A percentile compares a stretch with the other conserved stretches of the same genome.
Conservation (phyloP, 805 yeast genomes). For the Candida sphagnicola region DNA sequence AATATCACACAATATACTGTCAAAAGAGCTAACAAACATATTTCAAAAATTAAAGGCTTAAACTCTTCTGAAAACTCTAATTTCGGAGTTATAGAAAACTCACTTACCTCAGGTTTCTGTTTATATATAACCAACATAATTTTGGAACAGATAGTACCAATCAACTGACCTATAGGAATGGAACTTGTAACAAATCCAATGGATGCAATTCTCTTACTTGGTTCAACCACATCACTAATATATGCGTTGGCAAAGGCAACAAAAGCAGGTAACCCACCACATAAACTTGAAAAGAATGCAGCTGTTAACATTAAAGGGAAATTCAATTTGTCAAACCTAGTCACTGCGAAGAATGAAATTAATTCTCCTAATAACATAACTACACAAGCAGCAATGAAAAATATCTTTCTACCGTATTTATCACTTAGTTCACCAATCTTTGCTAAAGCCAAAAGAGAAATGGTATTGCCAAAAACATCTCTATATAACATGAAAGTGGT, state of each 20-base stretch:
- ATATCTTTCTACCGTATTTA: slow-evolving; percentile 27
- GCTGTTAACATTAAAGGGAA: slow-evolving; percentile 33
- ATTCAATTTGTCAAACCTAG: slow-evolving; percentile 19
- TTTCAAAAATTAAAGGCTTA: slow-evolving; percentile 20
- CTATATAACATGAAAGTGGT: slow-evolving; percentile 45
- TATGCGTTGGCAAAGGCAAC: slow-evolving; percentile 59
- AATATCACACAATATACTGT: slow-evolving; percentile 19
- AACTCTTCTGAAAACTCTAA: slow-evolving; percentile 1
- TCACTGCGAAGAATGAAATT: slow-evolving; percentile 10
- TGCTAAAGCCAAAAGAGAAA: slow-evolving; percentile 47
- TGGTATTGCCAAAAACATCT: slow-evolving; percentile 36
- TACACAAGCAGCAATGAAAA: slow-evolving; percentile 9
- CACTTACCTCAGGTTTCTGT: background rate
- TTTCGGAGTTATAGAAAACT: background rate
- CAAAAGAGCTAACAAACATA: slow-evolving; percentile 29
- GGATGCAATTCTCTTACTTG: slow-evolving; percentile 47
- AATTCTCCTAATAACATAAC: background rate
- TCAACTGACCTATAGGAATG: slow-evolving; percentile 50
- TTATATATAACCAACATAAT: background rate
- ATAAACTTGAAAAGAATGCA: slow-evolving; percentile 40
- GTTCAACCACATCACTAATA: slow-evolving; percentile 64
- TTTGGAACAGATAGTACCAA: slow-evolving; percentile 47
- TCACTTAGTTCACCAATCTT: slow-evolving; percentile 35
- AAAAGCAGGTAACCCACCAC: slow-evolving; percentile 56
- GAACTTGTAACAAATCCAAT: slow-evolving; percentile 54